phyloP scores from a whole-genome alignment of 345 rosid species.

The Euphorbia tirucalli region DNA sequence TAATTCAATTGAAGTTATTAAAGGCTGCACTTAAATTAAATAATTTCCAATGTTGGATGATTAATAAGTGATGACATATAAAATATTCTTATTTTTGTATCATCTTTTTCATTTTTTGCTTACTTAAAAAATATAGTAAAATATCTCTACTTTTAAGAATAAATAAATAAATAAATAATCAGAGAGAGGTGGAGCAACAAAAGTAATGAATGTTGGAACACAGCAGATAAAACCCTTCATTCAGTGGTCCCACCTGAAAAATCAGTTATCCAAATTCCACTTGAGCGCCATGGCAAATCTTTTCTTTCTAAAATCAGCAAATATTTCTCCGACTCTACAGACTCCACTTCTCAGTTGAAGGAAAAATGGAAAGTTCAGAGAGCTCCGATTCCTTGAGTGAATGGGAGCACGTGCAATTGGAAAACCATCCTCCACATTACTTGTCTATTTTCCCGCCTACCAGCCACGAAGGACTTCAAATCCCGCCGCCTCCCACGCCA shows the following conservation, averaged over 20 bases:
- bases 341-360: not conserved
- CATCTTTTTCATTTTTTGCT: too few species aligned
- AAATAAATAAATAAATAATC: not conserved
- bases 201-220: not conserved
- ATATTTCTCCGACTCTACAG: not conserved
- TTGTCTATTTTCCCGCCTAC: slow-evolving; percentile 35
- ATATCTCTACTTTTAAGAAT: too few species aligned
- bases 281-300: not conserved
- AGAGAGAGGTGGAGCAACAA: not conserved
- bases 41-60: too few species aligned
- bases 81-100: too few species aligned
- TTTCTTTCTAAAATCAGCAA: not conserved
- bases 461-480: slow-evolving; percentile 33
- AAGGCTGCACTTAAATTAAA: too few species aligned
- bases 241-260: not conserved
- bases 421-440: slow-evolving; percentile 1
- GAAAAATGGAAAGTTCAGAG: slow-evolving; percentile 23
- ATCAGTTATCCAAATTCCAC: slow-evolving; percentile 3
- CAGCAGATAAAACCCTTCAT: not conserved
- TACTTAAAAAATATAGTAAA: too few species aligned
- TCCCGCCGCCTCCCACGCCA: slow-evolving; percentile 17
- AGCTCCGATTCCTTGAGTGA: slow-evolving; percentile 30
- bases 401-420: slow-evolving; percentile 39
- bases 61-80: too few species aligned
- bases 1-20: too few species aligned